phyloP scores from a whole-genome alignment of 139 green algal species.

The Chlorella sp. region DNA sequence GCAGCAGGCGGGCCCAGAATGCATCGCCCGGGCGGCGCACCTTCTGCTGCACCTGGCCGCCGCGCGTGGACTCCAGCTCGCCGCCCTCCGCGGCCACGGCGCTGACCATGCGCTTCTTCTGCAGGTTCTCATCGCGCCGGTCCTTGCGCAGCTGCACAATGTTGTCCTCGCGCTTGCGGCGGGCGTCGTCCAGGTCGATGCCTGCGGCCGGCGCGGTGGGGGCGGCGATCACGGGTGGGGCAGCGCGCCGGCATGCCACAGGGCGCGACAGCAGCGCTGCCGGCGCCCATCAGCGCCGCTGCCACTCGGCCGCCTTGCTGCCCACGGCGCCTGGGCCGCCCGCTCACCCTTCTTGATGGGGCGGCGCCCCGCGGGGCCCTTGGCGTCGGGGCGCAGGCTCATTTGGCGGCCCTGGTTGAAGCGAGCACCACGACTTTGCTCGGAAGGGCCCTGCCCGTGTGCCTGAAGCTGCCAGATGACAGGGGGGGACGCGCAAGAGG shows the following conservation, averaged over 20 bases:
- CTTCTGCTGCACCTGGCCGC: slow-evolving; percentile 49
- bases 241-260: neutral
- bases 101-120: slow-evolving; percentile 94
- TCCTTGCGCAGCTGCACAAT: slow-evolving; percentile 97
- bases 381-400: slow-evolving; percentile 12
- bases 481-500: too few relatives aligned
- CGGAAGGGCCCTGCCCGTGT: too few relatives aligned
- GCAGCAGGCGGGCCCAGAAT: neutral
- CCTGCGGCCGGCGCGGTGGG: slow-evolving; percentile 30
- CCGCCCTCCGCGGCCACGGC: slow-evolving; percentile 21
- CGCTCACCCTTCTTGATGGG: slow-evolving; percentile 25
- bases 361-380: neutral
- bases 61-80: slow-evolving; percentile 49
- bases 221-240: neutral
- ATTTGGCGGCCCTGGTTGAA: neutral
- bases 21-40: neutral
- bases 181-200: slow-evolving; percentile 92
- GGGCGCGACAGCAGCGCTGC: neutral
- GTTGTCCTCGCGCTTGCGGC: slow-evolving; percentile 96
- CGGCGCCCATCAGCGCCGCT: neutral
- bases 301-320: neutral
- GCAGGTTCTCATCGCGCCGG: slow-evolving; percentile 97
- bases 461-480: too few relatives aligned
- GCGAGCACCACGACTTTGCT: too few relatives aligned
- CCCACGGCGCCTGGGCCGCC: neutral